Percentiles rank a stretch among this genome's conserved stretches.
Evolutionary conservation across 2,329 filamentous ascomycete genomes (phyloP).

Genomic region (Fusarium pseudocircinatum): DNA sequence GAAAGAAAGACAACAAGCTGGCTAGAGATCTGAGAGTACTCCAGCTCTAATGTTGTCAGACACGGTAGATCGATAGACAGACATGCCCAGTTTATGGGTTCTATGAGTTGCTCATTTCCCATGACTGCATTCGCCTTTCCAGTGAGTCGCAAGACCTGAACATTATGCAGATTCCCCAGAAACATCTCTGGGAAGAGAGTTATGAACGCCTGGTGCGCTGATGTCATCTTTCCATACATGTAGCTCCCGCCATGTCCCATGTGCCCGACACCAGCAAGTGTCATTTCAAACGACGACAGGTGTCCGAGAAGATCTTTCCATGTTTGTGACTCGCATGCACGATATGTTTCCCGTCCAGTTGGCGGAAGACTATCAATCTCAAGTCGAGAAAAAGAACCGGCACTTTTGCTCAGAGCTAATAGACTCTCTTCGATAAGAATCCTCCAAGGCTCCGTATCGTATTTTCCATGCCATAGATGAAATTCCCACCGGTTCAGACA

Average conservation of each 20-base stretch:
- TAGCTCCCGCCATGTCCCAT: neutral
- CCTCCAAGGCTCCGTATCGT: neutral
- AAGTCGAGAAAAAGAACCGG: neutral
- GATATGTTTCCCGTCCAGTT: neutral
- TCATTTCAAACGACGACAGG: neutral
- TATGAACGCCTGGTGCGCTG: neutral
- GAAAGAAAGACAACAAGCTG: neutral
- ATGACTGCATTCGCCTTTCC: neutral
- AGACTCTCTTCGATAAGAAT: neutral
- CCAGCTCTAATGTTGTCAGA: neutral
- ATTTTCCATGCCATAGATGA: neutral
- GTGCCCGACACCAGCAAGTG: neutral
- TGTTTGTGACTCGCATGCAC: neutral
- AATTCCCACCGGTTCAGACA: neutral
- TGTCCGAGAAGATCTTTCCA: neutral
- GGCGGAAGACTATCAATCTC: neutral
- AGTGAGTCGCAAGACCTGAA: neutral
- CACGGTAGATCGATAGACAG: neutral
- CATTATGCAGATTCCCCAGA: neutral
- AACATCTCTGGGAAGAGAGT: neutral
- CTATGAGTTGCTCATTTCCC: neutral
- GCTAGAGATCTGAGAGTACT: neutral
- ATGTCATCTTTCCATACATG: neutral
- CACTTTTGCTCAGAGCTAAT: neutral
- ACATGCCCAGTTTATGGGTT: slow-evolving; percentile 6